Percentiles rank a stretch among this genome's conserved stretches.
phyloP scores from a whole-genome alignment of 2,329 filamentous ascomycete genomes.

The Trichoderma koningii region DNA sequence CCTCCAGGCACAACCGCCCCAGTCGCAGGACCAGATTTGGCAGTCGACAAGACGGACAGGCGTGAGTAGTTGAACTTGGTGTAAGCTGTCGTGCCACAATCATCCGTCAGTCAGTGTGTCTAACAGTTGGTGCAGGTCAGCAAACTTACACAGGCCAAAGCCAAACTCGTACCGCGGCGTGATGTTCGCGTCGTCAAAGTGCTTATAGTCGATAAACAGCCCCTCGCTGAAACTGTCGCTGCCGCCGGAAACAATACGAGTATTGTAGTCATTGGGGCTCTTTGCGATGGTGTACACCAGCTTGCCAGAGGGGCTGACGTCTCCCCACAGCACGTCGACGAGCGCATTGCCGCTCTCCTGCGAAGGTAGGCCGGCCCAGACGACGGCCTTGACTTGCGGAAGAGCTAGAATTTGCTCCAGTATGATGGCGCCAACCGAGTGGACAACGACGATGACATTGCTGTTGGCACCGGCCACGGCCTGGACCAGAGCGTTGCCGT shows the following conservation, averaged over 20 bases:
- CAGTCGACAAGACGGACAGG: slow-evolving; percentile 36
- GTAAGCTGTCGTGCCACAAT: slow-evolving; percentile 54
- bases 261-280: slow-evolving; percentile 49
- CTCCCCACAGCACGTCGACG: slow-evolving; percentile 71
- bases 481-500: slow-evolving; percentile 62
- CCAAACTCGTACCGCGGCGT: slow-evolving; percentile 72
- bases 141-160: slow-evolving; percentile 62
- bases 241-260: slow-evolving; percentile 38
- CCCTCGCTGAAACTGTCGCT: slow-evolving; percentile 68
- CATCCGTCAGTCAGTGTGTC: neutral
- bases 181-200: slow-evolving; percentile 67
- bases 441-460: slow-evolving; percentile 69
- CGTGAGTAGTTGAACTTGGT: slow-evolving; percentile 63
- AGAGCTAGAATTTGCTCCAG: slow-evolving; percentile 63
- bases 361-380: slow-evolving; percentile 78
- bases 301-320: slow-evolving; percentile 69
- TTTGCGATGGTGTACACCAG: slow-evolving; percentile 63
- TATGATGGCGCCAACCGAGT: slow-evolving; percentile 70
- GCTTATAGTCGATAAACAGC: slow-evolving; percentile 74
- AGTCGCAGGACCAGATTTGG: slow-evolving; percentile 46
- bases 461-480: slow-evolving; percentile 65
- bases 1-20: slow-evolving; percentile 48
- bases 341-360: slow-evolving; percentile 78
- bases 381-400: slow-evolving; percentile 65
- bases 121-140: slow-evolving; percentile 36